Conservation (phyloP, 164 flowering plant species). For the Tetrastigma voinierianum region DNA sequence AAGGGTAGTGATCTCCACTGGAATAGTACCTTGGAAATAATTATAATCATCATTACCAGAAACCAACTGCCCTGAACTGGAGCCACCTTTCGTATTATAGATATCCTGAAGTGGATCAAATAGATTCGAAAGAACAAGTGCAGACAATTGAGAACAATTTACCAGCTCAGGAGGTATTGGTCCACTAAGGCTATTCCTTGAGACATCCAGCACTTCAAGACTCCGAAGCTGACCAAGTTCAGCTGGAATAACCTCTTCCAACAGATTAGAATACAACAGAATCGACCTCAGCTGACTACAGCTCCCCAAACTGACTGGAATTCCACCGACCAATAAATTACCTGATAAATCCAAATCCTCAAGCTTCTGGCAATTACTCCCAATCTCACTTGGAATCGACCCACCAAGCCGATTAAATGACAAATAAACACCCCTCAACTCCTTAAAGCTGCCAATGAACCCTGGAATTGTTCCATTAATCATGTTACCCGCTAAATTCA, state of each 20-base stretch:
- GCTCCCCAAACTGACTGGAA: slow-evolving; percentile 65
- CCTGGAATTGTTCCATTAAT: slow-evolving; percentile 56
- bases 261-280: slow-evolving; percentile 50
- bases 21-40: slow-evolving; percentile 66
- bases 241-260: slow-evolving; percentile 50
- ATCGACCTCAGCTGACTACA: slow-evolving; percentile 41
- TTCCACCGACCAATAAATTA: slow-evolving; percentile 51
- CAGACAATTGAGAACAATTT: slow-evolving; percentile 46
- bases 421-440: slow-evolving; percentile 55
- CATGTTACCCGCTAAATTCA: slow-evolving; percentile 66
- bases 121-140: slow-evolving; percentile 65
- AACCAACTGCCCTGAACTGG: slow-evolving; percentile 14
- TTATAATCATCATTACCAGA: slow-evolving; percentile 56
- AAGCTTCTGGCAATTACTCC: slow-evolving; percentile 53
- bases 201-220: slow-evolving; percentile 57
- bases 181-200: slow-evolving; percentile 60
- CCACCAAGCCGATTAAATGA: slow-evolving; percentile 58
- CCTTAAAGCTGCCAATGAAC: slow-evolving; percentile 40
- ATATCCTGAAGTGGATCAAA: slow-evolving; percentile 37
- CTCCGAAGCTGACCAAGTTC: slow-evolving; percentile 38
- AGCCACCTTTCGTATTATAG: slow-evolving; percentile 7
- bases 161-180: slow-evolving; percentile 49
- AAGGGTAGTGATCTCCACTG: slow-evolving; percentile 48
- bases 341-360: slow-evolving; percentile 77
- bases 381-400: slow-evolving; percentile 57